Base-by-base conservation (phyloP, 257 asterid species). In the Nemophila menziesii region DNA sequence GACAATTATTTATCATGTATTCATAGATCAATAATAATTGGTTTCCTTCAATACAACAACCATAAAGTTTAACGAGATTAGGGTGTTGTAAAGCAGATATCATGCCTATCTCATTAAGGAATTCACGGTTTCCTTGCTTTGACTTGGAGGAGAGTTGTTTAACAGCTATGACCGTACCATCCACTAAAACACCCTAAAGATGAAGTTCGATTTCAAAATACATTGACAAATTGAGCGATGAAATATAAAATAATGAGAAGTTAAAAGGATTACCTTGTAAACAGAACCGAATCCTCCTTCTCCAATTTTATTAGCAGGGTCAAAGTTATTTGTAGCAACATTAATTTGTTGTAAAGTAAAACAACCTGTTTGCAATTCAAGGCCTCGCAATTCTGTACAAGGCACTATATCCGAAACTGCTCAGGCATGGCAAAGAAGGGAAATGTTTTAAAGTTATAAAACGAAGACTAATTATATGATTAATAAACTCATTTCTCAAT, bases 201-300 rank as follows among this genome's bases (percentile, higher is more conserved):
- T 33, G 26, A 16, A 11, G 19, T 6, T 15, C n/a, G 10, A 10
- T 16, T 39, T 40, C 19, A 40, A 6, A 40, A 40, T 7, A 5
- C 19, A 11, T 17, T 40, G 4, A 1, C n/a, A 40, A 20, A 17
- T 5, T 20, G 19, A 5, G 19, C 12, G 21, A 21, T 20, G 21
- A 40, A 39, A 5, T 39, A 11, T 6, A 34, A 39, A 14, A 12
- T 39, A 13, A 16, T 2, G 21, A 40, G 10, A 17, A 16, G 44
- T 14, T 19, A 3, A 8, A 41, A 15, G 19, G 18, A 41, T 5
- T 22, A 56, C 62, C 62, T 56, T 56, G 62, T 56, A 56, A 19
- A 56, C 55, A 3, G 50, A n/a, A 4, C 62, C 62, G 33, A 56
- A 56, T 18, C 62, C 62, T 38, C 62, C 62, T 56, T 56, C 62